Conservation (phyloP, 2,329 filamentous ascomycete species). For the Fusarium sp. region DNA sequence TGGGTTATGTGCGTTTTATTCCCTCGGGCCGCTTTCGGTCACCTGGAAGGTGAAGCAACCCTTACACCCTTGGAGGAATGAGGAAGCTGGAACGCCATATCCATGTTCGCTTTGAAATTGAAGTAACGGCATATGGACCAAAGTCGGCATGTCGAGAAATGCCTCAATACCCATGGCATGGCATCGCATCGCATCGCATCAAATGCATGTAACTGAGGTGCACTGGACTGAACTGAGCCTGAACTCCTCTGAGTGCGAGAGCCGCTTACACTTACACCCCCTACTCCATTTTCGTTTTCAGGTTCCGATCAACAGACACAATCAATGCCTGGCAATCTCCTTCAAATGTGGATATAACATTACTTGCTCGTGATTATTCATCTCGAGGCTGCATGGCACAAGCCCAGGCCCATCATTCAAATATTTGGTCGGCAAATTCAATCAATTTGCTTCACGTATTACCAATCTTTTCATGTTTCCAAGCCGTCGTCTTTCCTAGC, state of each 20-base stretch:
- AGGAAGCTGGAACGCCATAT: constrained; percentile 2
- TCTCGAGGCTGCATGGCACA: constrained; percentile 6
- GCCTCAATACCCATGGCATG: constrained; percentile 23
- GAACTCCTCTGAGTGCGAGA: background rate
- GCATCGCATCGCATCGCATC: background rate
- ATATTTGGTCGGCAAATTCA: too few species aligned
- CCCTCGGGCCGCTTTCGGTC: background rate
- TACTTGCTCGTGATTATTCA: background rate
- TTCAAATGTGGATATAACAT: background rate
- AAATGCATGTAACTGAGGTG: background rate
- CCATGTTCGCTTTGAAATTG: background rate
- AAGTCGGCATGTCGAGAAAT: constrained; percentile 32
- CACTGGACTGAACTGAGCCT: background rate
- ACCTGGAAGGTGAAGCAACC: background rate
- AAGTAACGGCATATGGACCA: constrained; percentile 21
- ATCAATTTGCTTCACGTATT: background rate
- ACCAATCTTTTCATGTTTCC: background rate
- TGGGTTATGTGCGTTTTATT: constrained; percentile 4
- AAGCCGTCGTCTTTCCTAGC: background rate
- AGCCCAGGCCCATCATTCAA: constrained; percentile 5
- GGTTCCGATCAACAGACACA: background rate
- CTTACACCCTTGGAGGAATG: background rate
- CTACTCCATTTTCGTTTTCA: constrained; percentile 7
- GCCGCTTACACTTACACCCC: background rate
- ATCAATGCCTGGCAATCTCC: background rate